Evolutionary conservation across 2,329 filamentous ascomycete species (phyloP), one percentile per base, ranked within the genome.

Genomic region (Pleoardoris graminearum): DNA sequence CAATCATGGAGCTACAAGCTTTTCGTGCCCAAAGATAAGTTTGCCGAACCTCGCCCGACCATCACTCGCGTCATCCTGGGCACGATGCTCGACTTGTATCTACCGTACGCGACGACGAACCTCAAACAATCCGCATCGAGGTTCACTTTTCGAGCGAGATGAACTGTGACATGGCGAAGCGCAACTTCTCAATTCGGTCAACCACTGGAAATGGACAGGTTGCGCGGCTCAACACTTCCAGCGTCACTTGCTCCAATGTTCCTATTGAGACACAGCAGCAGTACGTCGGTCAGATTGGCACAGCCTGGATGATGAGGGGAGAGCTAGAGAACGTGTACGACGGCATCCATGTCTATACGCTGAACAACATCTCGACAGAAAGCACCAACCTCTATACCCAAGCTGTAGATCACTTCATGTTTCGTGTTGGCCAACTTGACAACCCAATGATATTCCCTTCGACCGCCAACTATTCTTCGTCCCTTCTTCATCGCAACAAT

Each of bases 61-160:
- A 79, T 87, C 59, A 87, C 84, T 8, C 78, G 76, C 30, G 84
- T 87, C 59, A 65, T 72, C 85, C 85, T 3, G 84, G 84, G 2
- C 85, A 88, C 59, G 85, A 88, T 61, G 68, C 71, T 1, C 80
- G 83, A 2, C 63, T 86, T 4, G 54, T 79, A 16, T 85, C 84
- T 0, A 77, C 70, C 27, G 76, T 75, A 14, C 54, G 57, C 1
- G 66, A 73, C 1, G 70, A 73, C 27, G 62, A 74, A 36, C 65
- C 72, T 17, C 79, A 82, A 43, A 73, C 67, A 4, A 59, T 85
- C 14, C 66, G 78, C 5, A 72, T 87, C 38, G 76, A 80, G 44
- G 53, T 88, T 3, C 78, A 82, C 30, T 88, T 86, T 66, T 86
- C 83, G 0, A 74, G 75, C 1, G 72, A 79, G 39, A 86, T 88